A percentile compares a stretch with the other conserved stretches of the same genome.
Evolutionary conservation across 805 yeast genomes (phyloP).

Genomic region (Wickerhamiella kazuoi): DNA sequence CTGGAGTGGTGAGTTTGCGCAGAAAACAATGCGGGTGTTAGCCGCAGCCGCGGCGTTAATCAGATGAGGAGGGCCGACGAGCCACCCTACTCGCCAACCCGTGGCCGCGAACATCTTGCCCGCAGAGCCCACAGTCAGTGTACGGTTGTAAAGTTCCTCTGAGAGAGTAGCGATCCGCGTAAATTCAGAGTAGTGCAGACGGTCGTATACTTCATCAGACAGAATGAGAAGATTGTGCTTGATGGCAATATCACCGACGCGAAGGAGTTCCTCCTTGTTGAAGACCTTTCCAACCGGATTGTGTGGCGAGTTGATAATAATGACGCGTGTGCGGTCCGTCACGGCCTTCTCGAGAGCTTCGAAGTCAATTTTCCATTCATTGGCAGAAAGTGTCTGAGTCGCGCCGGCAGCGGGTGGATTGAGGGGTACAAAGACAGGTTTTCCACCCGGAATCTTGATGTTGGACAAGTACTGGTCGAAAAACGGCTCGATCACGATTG

Average conservation of each 20-base stretch:
- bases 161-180: conserved; percentile 70
- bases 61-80: conserved; percentile 70
- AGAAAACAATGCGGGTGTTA: conserved; percentile 85
- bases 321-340: conserved; percentile 59
- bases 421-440: conserved; percentile 69
- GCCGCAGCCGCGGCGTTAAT: conserved; percentile 72
- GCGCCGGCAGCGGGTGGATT: conserved; percentile 65
- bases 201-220: conserved; percentile 92
- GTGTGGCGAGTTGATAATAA: conserved; percentile 86
- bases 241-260: conserved; percentile 69
- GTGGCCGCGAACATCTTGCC: conserved; percentile 98
- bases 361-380: conserved; percentile 78
- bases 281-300: conserved; percentile 91
- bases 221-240: conserved; percentile 66
- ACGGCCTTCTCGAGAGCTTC: conserved; percentile 57
- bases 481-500: conserved; percentile 88
- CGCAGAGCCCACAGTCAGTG: conserved; percentile 88
- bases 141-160: conserved; percentile 61
- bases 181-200: conserved; percentile 59
- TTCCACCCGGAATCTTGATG: conserved; percentile 86
- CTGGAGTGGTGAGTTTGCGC: conserved; percentile 82
- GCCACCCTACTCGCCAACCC: conserved; percentile 98
- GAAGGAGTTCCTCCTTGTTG: conserved; percentile 50
- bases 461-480: conserved; percentile 94
- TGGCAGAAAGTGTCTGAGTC: conserved; percentile 47